Base-by-base conservation (phyloP, 352 stramenopile species). In the Paralagenidium karlingii region DNA sequence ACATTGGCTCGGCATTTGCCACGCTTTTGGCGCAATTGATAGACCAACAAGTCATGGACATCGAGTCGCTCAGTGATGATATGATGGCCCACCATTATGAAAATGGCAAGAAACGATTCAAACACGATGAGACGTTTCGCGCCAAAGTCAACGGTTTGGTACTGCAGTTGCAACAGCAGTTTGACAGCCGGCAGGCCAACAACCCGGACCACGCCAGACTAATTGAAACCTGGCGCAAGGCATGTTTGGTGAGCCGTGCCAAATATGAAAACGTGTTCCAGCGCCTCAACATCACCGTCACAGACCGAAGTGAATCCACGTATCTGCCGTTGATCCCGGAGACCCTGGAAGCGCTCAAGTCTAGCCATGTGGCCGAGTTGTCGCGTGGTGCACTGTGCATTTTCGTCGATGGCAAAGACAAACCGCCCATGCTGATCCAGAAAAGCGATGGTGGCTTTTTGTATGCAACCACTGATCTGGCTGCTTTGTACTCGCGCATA, bases 391-490 rank as follows among this genome's bases (percentile, higher is more conserved):
- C 77, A 16, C 42, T 86, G 5, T 80, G 73, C 1, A 63, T 86
- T 21, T 90, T 90, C 38, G 52, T 87, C 8, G 67, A 86, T 25
- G 73, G 73, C 0, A 58, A 46, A 0, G 59, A 84, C 36, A 85
- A 85, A 21, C 61, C 74, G 11, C 74, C 78, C 0, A 86, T 91
- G 69, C 45, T 91, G n/a, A 62, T 91, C 25, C 69, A 73, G 28
- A 91, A 88, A 51, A 51, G 76, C 24, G 78, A 91, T 42, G 74
- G 78, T 11, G 74, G 73, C 0, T 90, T 73, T 43, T 26, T 90
- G 34, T 90, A 90, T 43, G 74, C 78, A 13, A 88, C 71, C 15
- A 63, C 82, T 28, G 78, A 91, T 40, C 45, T 88, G 6, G 56
- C 74, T 20, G 82, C 70, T 25, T 45, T 91, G 15, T 51, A 81